These are phyloP conservation scores for Aspergillus hortae DNA, from an alignment of 2,329 filamentous ascomycete species.

Conservation along the genomic window DNA sequence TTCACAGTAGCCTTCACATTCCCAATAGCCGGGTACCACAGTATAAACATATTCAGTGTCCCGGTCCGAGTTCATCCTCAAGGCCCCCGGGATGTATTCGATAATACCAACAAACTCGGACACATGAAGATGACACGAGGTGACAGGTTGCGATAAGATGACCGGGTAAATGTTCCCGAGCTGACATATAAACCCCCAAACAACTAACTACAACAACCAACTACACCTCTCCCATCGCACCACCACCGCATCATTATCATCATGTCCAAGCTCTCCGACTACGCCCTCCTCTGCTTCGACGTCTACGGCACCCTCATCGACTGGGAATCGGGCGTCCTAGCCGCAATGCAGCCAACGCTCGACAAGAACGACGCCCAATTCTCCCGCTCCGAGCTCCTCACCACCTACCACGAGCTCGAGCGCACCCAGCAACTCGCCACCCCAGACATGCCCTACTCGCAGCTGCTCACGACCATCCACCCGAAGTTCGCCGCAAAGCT, in stretches of 20 bases:
- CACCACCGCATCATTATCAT: neutral
- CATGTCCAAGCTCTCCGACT: slow-evolving; percentile 33
- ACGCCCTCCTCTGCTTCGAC: slow-evolving; percentile 65
- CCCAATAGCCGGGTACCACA: too few species aligned
- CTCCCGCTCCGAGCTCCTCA: slow-evolving; percentile 20
- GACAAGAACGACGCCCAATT: slow-evolving; percentile 40
- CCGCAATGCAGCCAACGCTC: slow-evolving; percentile 46
- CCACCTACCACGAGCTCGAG: slow-evolving; percentile 32
- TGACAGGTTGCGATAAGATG: neutral
- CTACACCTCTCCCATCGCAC: neutral
- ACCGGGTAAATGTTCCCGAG: neutral
- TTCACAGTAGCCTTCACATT: too few species aligned
- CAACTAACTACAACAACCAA: too few species aligned
- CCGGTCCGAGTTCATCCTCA: neutral
- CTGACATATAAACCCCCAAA: neutral
- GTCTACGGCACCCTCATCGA: slow-evolving; percentile 78
- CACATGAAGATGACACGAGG: too few species aligned
- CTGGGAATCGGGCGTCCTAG: slow-evolving; percentile 66
- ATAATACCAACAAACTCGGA: too few species aligned
- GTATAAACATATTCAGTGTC: neutral
- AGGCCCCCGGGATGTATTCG: neutral
- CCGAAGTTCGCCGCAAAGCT: slow-evolving; percentile 19
- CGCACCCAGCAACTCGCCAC: slow-evolving; percentile 49
- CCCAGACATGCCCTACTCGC: slow-evolving; percentile 58
- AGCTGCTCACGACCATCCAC: slow-evolving; percentile 53